Evolutionary conservation across 352 stramenopile genomes (phyloP).

Genomic region (Phytopythium litorale): DNA sequence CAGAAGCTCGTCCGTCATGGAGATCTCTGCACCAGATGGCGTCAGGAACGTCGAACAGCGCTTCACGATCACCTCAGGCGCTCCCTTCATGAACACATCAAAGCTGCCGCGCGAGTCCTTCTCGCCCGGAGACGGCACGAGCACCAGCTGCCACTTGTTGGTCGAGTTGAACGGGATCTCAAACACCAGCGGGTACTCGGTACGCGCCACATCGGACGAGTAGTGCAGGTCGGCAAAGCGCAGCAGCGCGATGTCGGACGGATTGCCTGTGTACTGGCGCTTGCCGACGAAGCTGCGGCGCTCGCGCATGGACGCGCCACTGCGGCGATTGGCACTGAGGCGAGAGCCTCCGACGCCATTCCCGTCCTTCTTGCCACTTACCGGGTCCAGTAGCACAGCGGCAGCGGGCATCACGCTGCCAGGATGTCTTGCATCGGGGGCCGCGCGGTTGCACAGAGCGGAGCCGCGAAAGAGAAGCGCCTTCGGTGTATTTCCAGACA

Average conservation of each 20-base stretch:
- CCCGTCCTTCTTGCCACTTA: too few species aligned
- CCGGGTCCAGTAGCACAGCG: not conserved
- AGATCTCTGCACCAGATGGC: slow-evolving; percentile 40
- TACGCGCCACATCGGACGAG: slow-evolving; percentile 24
- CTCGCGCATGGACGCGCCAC: slow-evolving; percentile 11
- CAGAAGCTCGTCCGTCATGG: slow-evolving; percentile 33
- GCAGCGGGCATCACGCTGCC: not conserved
- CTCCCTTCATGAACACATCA: slow-evolving; percentile 91
- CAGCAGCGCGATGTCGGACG: slow-evolving; percentile 48
- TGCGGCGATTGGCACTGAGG: not conserved
- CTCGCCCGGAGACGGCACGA: slow-evolving; percentile 25
- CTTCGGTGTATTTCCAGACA: slow-evolving; percentile 18
- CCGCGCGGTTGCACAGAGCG: slow-evolving; percentile 36
- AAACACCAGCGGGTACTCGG: slow-evolving; percentile 41
- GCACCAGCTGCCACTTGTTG: slow-evolving; percentile 64
- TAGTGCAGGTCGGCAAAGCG: slow-evolving; percentile 39
- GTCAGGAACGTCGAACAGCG: slow-evolving; percentile 73
- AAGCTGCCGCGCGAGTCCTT: slow-evolving; percentile 16
- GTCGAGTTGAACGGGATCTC: slow-evolving; percentile 69
- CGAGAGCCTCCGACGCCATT: too few species aligned
- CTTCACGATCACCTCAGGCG: slow-evolving; percentile 90
- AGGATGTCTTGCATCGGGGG: slow-evolving; percentile 10
- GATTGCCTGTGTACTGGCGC: slow-evolving; percentile 45
- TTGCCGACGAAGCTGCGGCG: slow-evolving; percentile 18
- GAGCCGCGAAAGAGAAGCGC: slow-evolving; percentile 30